A percentile compares a stretch with the other conserved stretches of the same genome.
These are phyloP conservation scores for Aureobasidium uvarum DNA, from an alignment of 2,329 filamentous ascomycete species.

Conservation along the genomic window DNA sequence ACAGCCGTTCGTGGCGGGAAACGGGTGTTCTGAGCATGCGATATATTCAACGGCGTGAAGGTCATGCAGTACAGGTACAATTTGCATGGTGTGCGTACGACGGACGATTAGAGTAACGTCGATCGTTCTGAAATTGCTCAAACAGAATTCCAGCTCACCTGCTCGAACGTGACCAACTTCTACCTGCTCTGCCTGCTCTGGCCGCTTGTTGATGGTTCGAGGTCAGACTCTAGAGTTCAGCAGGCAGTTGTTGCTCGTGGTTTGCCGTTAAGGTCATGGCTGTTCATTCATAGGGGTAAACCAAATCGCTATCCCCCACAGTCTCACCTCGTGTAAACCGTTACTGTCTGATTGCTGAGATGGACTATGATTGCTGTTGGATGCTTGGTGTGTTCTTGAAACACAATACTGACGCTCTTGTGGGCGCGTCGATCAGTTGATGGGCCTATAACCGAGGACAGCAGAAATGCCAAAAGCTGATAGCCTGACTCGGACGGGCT, in stretches of 20 bases:
- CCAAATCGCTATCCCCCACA: constrained; percentile 19
- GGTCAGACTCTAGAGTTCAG: background rate
- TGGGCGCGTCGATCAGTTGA: background rate
- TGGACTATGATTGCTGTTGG: background rate
- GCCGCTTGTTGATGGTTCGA: background rate
- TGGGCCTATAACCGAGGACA: background rate
- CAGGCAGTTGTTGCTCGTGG: background rate
- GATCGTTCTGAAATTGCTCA: constrained; percentile 8
- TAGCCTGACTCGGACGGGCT: background rate
- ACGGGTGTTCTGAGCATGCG: background rate
- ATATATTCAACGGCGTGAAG: constrained; percentile 17
- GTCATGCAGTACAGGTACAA: constrained; percentile 17
- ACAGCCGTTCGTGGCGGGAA: constrained; percentile 18
- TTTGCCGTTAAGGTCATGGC: background rate
- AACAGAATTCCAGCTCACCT: background rate
- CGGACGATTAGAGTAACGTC: background rate
- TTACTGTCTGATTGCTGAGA: constrained; percentile 6
- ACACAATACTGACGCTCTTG: background rate
- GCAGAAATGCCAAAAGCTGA: background rate
- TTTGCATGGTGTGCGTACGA: background rate
- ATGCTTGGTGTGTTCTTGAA: background rate
- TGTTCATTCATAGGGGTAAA: background rate
- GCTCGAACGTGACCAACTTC: background rate
- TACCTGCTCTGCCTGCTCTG: background rate
- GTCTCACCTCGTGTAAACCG: constrained; percentile 6